Evolutionary conservation across 177 flowering plant genomes (phyloP).

Genomic region (Vitis hybrid): DNA sequence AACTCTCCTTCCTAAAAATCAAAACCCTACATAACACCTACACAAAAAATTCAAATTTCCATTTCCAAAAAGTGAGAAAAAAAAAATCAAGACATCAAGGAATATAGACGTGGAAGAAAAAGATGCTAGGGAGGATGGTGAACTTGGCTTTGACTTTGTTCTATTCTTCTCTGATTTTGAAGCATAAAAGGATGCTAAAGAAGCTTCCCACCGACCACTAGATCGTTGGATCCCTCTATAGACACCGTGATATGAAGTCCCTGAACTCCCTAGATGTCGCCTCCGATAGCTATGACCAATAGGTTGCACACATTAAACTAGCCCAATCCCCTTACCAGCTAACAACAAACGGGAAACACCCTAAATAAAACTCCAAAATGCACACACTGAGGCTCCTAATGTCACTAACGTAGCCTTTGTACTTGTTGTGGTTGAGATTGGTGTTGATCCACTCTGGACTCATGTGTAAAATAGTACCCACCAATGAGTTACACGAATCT

Average conservation of each 20-base stretch:
- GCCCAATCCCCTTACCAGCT: constrained; percentile 65
- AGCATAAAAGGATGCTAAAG: constrained; percentile 48
- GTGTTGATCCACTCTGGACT: constrained; percentile 64
- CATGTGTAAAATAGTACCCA: constrained; percentile 67
- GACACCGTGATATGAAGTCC: constrained; percentile 46
- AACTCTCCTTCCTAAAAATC: too few species aligned
- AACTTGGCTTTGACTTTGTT: constrained; percentile 9
- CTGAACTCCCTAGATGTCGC: too few species aligned
- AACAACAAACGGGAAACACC: constrained; percentile 51
- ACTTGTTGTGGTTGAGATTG: constrained; percentile 53
- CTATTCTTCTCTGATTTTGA: constrained; percentile 1
- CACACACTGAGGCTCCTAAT: constrained; percentile 66
- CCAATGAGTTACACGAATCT: constrained; percentile 57
- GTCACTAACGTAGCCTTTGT: constrained; percentile 57
- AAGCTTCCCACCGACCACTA: constrained; percentile 44
- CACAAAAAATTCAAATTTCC: too few species aligned
- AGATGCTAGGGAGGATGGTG: constrained; percentile 27
- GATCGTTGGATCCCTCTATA: constrained; percentile 49
- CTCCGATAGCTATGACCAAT: constrained; percentile 12
- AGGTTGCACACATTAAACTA: constrained; percentile 59
- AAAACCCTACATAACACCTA: too few species aligned
- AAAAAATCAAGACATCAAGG: too few species aligned
- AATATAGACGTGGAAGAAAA: constrained; percentile 28
- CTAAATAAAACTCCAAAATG: constrained; percentile 57
- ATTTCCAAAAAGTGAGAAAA: too few species aligned